phyloP scores from a whole-genome alignment of 371 early-diverging fungal species.

The Rhizomucor miehei region DNA sequence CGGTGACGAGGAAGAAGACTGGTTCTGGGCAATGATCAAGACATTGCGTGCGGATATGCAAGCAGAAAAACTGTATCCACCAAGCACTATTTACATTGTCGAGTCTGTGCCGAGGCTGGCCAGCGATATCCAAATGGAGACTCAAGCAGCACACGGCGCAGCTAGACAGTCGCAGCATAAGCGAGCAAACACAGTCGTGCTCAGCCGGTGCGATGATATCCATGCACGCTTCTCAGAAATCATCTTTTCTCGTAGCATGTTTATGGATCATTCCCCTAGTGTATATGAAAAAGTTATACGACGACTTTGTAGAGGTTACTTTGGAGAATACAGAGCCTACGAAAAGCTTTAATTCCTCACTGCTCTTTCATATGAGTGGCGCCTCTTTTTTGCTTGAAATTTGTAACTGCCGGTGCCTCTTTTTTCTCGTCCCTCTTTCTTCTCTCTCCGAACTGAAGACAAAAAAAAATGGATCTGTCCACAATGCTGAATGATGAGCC shows the following conservation, averaged over 20 bases:
- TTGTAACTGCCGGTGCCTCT: no score
- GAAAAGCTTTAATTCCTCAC: constrained; percentile 5
- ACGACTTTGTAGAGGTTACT: constrained; percentile 25
- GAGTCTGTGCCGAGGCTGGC: constrained; percentile 45
- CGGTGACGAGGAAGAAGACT: constrained; percentile 46
- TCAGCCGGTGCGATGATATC: constrained; percentile 67
- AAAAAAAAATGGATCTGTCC: constrained; percentile 9
- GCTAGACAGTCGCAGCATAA: constrained; percentile 20
- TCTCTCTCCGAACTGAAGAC: no score
- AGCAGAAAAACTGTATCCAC: constrained; percentile 79
- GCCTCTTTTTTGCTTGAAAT: no score
- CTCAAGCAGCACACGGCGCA: constrained; percentile 7
- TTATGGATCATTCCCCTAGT: constrained; percentile 70
- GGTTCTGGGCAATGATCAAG: constrained; percentile 81
- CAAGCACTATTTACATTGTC: constrained; percentile 66
- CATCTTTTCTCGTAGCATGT: constrained; percentile 67
- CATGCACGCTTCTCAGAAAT: constrained; percentile 66
- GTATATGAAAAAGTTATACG: constrained; percentile 57
- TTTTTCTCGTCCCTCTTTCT: no score
- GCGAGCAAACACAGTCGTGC: constrained; percentile 37
- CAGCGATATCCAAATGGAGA: constrained; percentile 11
- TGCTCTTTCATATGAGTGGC: no score
- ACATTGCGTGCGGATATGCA: constrained; percentile 80
- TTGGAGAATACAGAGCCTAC: constrained; percentile 18
- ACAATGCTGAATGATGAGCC: constrained; percentile 10